A percentile compares a stretch with the other conserved stretches of the same genome.
phyloP scores from a whole-genome alignment of 768 basidiomycete genomes.

The Amanita pallidorosea region DNA sequence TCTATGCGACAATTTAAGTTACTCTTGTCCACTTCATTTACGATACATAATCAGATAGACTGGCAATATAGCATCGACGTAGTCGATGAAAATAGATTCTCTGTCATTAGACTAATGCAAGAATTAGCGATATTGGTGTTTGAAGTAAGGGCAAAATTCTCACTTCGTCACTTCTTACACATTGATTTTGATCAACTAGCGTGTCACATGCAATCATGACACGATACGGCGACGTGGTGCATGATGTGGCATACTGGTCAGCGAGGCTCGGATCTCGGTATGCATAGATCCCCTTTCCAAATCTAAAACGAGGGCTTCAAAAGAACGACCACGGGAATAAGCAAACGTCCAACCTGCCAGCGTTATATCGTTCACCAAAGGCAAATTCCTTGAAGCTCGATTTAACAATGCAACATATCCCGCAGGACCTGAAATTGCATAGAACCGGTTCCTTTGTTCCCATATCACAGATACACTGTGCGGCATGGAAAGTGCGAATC shows the following conservation, averaged over 20 bases:
- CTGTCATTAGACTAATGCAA: slow-evolving; percentile 30
- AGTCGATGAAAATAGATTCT: slow-evolving; percentile 42
- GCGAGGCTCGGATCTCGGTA: slow-evolving; percentile 49
- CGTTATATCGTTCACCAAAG: slow-evolving; percentile 41
- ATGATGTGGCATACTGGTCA: slow-evolving; percentile 54
- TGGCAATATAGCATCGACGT: slow-evolving; percentile 45
- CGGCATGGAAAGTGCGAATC: slow-evolving; percentile 50
- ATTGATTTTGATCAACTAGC: slow-evolving; percentile 26
- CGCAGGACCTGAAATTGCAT: slow-evolving; percentile 53
- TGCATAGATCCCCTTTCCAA: slow-evolving; percentile 55
- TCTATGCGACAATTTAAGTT: slow-evolving; percentile 5
- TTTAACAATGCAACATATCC: slow-evolving; percentile 50
- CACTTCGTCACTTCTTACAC: slow-evolving; percentile 16
- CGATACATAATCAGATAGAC: slow-evolving; percentile 51
- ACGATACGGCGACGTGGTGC: slow-evolving; percentile 55
- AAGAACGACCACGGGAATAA: background rate
- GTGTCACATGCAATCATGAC: slow-evolving; percentile 55
- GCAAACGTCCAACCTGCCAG: slow-evolving; percentile 34
- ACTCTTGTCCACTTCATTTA: slow-evolving; percentile 15
- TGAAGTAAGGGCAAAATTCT: slow-evolving; percentile 7
- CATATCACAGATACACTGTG: slow-evolving; percentile 61
- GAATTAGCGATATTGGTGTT: background rate
- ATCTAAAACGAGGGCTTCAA: slow-evolving; percentile 21
- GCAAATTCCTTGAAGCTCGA: slow-evolving; percentile 47
- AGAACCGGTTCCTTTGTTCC: slow-evolving; percentile 39